These are phyloP conservation scores for Aspergillus clavatus DNA, from an alignment of 2,329 filamentous ascomycete species.

Conservation along the genomic window DNA sequence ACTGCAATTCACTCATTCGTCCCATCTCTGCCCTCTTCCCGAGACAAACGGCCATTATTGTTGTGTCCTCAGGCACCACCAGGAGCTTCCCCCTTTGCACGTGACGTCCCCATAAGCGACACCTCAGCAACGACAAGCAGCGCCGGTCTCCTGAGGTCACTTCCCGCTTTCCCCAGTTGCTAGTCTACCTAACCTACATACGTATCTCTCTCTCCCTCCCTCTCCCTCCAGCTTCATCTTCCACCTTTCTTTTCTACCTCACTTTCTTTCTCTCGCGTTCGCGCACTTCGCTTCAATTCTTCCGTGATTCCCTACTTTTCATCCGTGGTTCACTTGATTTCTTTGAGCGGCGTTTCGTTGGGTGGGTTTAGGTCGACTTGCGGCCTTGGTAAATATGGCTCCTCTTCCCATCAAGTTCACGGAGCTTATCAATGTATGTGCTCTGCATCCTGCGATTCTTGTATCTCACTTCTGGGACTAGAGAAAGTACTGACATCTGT, in stretches of 20 bases:
- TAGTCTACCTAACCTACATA: slow-evolving; percentile 15
- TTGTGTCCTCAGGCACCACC: slow-evolving; percentile 9
- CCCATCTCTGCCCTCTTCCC: neutral
- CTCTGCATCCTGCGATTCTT: slow-evolving; percentile 27
- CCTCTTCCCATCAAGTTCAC: slow-evolving; percentile 88
- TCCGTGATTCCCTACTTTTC: slow-evolving; percentile 15
- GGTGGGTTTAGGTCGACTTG: slow-evolving; percentile 41
- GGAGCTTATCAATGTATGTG: slow-evolving; percentile 73
- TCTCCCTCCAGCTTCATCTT: slow-evolving; percentile 15
- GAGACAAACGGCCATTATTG: neutral
- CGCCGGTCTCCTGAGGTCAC: slow-evolving; percentile 39
- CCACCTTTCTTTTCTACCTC: slow-evolving; percentile 11
- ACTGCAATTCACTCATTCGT: neutral
- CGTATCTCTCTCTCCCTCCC: slow-evolving; percentile 14
- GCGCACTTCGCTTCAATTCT: slow-evolving; percentile 7
- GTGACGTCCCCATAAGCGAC: slow-evolving; percentile 35
- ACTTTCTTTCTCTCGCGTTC: slow-evolving; percentile 20
- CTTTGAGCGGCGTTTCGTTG: slow-evolving; percentile 36
- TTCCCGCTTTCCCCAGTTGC: slow-evolving; percentile 29
- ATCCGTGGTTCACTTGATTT: slow-evolving; percentile 20
- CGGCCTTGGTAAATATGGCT: slow-evolving; percentile 47
- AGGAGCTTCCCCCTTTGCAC: slow-evolving; percentile 24
- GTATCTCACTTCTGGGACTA: neutral
- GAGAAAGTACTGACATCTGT: slow-evolving; percentile 30
- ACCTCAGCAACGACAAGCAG: slow-evolving; percentile 37